Evolutionary conservation across 805 yeast genomes (phyloP), one percentile per base, ranked within the genome.

Genomic region (Pichia cephalocereana): DNA sequence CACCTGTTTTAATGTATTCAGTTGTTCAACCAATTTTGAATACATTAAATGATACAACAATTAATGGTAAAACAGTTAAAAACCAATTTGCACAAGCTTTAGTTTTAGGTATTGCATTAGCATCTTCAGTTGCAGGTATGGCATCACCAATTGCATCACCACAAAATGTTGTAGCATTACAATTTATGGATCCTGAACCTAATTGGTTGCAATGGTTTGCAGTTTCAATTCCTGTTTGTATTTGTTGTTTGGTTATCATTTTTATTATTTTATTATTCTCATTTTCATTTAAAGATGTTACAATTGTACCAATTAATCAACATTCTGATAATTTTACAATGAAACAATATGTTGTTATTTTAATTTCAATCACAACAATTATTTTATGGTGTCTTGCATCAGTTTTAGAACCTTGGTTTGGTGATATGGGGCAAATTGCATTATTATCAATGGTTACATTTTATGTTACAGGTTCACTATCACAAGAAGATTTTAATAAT

Each of bases 131-230:
- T 43, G 98, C 96, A 23, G 99, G 99, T 54, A 91, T 90, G 95
- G 84, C 96, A 0, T 87, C 96, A 5, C 99, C 99, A 8, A 91
- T 91, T 60, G 90, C 97, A 1, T 87, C 96, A 3, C 99, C 99
- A 2, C 99, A 91, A 62, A 91, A 91, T 64, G 86, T 91, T 53
- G 82, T 91, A 57, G 96, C 96, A 1, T 74, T 91, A 45, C 90
- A 87, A 48, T 71, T 83, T 56, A 91, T 91, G 98, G 74, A 72
- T 48, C 96, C 95, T 1, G 82, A 76, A 48, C 83, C 83, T 15
- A 76, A 79, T 9, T 91, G 99, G 99, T 82, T 83, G 11, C 85
- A 87, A 62, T 91, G 99, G 99, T 93, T 91, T 64, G 79, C 82
- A 8, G 78, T 91, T 42, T 79, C 96, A 0, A 66, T 90, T 18